These are phyloP conservation scores for Seiridium unicorne DNA, from an alignment of 2,329 filamentous ascomycete species.

Conservation along the genomic window DNA sequence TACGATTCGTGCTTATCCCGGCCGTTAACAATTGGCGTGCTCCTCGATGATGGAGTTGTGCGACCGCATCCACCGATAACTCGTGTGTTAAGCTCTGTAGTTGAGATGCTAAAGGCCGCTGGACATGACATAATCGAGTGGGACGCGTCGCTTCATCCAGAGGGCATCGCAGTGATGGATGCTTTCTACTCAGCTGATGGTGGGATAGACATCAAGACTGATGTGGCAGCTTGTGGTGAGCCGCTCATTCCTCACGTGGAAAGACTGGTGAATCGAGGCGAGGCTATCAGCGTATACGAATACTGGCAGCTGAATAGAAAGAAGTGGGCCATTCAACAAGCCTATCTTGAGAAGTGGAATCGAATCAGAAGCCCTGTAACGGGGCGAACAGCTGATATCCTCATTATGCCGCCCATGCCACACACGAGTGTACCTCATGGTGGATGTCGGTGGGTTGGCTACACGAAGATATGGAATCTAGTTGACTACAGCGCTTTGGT, in stretches of 20 bases:
- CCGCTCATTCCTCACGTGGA: constrained; percentile 50
- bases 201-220: constrained; percentile 58
- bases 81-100: constrained; percentile 39
- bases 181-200: constrained; percentile 62
- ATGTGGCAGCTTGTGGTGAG: constrained; percentile 50
- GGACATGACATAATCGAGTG: constrained; percentile 57
- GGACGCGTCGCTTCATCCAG: constrained; percentile 48
- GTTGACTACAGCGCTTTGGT: constrained; percentile 57
- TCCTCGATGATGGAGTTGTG: constrained; percentile 48
- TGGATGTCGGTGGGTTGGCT: constrained; percentile 48
- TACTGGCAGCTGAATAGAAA: constrained; percentile 67
- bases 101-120: constrained; percentile 34
- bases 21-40: constrained; percentile 42
- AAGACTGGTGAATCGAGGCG: constrained; percentile 42
- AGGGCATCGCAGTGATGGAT: constrained; percentile 60
- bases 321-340: constrained; percentile 51
- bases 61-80: constrained; percentile 51
- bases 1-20: constrained; percentile 38
- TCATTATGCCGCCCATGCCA: constrained; percentile 59
- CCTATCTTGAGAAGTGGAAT: constrained; percentile 60
- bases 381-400: constrained; percentile 49
- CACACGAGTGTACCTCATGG: constrained; percentile 52
- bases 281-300: constrained; percentile 58
- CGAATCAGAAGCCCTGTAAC: constrained; percentile 36
- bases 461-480: constrained; percentile 62